Evolutionary conservation across 345 rosid genomes (phyloP), one percentile per base, ranked within the genome.

Genomic region (Bruguiera sexangula): DNA sequence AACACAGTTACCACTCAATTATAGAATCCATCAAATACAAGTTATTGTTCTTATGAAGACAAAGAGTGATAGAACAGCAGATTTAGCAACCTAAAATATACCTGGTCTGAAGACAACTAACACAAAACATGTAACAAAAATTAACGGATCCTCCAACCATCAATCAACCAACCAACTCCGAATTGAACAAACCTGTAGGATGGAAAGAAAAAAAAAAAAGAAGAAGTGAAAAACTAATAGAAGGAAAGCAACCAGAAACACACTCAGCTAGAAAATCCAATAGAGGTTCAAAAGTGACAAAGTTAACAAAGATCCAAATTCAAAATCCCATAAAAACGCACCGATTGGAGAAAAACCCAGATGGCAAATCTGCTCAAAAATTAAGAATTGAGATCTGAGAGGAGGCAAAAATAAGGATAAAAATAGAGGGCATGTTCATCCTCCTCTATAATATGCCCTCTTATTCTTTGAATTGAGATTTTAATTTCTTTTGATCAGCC

Each of bases 291-390:
- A 66, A 76, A 75, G 29, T 76, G 6, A 55, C 19, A 78, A 74
- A 53, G 61, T 69, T 21, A 64, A 50, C 46, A 43, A 71, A 67
- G 82, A 87, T 86, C 81, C 71, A 77, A 79, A 80, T 74, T 73
- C 66, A 78, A 82, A 86, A 76, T 68, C 78, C 34, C 20, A 52
- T 37, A 72, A 81, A 81, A 84, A 86, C 90, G 81, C 86, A 89
- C 90, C 90, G 84, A 90, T 82, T 78, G 75, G 73, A 79, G 75
- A 71, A 80, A 46, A 79, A 81, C 88, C 92, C 85, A 87, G 87
- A 83, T 83, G 84, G 71, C 71, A 84, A 89, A 91, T 86, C 89
- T 85, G 56, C 30, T 63, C 60, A 31, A 62, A 65, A 32, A 85
- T 65, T 51, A 62, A 71, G 74, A 71, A 62, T 79, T 85, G 80